phyloP scores from a whole-genome alignment of 371 early-diverging fungal genomes.

The Mortierella sp. region DNA sequence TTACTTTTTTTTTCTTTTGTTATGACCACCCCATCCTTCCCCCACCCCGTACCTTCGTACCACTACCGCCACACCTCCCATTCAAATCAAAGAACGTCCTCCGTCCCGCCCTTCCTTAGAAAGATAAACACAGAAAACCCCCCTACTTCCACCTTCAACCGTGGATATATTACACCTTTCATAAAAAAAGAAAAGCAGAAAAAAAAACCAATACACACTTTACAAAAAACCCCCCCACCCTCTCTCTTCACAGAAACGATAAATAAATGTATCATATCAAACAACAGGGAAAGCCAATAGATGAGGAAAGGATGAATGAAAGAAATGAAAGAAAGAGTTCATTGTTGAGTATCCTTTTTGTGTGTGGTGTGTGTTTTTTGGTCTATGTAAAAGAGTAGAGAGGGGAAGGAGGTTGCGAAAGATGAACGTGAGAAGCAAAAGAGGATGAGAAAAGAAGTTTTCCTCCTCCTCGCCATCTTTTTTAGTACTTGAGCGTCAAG shows the following conservation, averaged over 20 bases:
- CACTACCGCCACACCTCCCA: no score
- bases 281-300: no score
- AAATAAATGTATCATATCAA: slow-evolving; percentile 16
- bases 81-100: neutral
- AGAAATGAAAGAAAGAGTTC: neutral
- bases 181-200: neutral
- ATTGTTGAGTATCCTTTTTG: neutral
- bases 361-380: neutral
- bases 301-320: no score
- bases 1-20: neutral
- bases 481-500: slow-evolving; percentile 63
- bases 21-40: neutral
- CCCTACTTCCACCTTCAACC: neutral
- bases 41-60: slow-evolving; percentile 8
- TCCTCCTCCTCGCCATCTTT: neutral
- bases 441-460: neutral
- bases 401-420: no score
- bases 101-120: neutral
- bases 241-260: neutral
- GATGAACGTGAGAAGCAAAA: neutral
- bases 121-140: slow-evolving; percentile 7
- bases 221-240: neutral
- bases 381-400: neutral
- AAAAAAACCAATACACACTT: neutral
- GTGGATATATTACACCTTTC: neutral